A percentile compares a stretch with the other conserved stretches of the same genome.
Evolutionary conservation across 306 rosid species (phyloP).

Genomic region (Mimosa pudica): DNA sequence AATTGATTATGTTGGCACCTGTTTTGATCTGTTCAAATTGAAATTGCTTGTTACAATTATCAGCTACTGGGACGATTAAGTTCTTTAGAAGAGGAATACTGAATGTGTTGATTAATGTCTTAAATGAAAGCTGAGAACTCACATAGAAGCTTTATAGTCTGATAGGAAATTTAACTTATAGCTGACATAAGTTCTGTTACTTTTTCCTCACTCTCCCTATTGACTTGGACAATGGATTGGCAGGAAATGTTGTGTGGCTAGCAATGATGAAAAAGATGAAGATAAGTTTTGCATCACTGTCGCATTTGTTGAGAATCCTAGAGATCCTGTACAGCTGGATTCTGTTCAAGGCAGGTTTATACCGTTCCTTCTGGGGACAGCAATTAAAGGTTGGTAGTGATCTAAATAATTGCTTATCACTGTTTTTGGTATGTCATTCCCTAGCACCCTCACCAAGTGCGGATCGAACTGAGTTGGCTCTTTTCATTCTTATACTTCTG

Average conservation of each 20-base stretch:
- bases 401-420: slow-evolving; percentile 14
- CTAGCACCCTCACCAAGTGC: too few relatives aligned
- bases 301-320: slow-evolving; percentile 51
- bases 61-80: slow-evolving; percentile 5
- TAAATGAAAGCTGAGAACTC: slow-evolving; percentile 6
- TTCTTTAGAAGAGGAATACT: slow-evolving; percentile 13
- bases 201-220: slow-evolving; percentile 33
- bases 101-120: not conserved
- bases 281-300: slow-evolving; percentile 61
- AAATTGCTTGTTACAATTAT: slow-evolving; percentile 13
- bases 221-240: slow-evolving; percentile 47
- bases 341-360: slow-evolving; percentile 56
- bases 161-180: not conserved
- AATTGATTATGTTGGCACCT: slow-evolving; percentile 15
- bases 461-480: too few relatives aligned
- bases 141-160: not conserved
- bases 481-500: too few relatives aligned
- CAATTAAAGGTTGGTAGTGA: slow-evolving; percentile 68
- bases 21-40: not conserved
- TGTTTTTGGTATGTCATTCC: not conserved
- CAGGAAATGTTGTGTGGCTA: slow-evolving; percentile 62
- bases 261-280: slow-evolving; percentile 34
- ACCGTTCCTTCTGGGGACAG: slow-evolving; percentile 69
- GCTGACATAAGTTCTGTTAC: slow-evolving; percentile 17
- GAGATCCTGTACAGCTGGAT: slow-evolving; percentile 53